phyloP scores from a whole-genome alignment of 2,329 filamentous ascomycete species.

The Ophiostoma piceae region DNA sequence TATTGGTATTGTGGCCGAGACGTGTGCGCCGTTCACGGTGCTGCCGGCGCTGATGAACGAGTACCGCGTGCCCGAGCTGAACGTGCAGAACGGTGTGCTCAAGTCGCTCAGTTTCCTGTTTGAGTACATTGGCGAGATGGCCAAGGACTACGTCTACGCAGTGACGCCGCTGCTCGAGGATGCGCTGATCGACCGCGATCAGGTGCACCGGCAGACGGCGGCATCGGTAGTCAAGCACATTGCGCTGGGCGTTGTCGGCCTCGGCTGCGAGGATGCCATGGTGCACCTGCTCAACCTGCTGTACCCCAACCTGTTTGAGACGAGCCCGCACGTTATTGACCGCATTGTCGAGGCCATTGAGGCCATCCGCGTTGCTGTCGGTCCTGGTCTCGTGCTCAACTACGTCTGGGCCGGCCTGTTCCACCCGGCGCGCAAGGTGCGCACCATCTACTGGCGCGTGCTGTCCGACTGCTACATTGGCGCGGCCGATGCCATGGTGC shows the following conservation, averaged over 20 bases:
- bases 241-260: slow-evolving; percentile 90
- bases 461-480: slow-evolving; percentile 98
- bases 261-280: slow-evolving; percentile 98
- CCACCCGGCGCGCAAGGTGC: slow-evolving; percentile 91
- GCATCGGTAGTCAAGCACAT: slow-evolving; percentile 97
- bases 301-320: slow-evolving; percentile 96
- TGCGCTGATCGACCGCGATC: slow-evolving; percentile 93
- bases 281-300: slow-evolving; percentile 92
- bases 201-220: slow-evolving; percentile 95
- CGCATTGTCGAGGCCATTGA: slow-evolving; percentile 96
- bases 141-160: slow-evolving; percentile 98
- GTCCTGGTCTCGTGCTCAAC: slow-evolving; percentile 89
- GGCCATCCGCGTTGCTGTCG: slow-evolving; percentile 87
- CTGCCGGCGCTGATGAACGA: slow-evolving; percentile 99
- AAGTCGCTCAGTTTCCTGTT: slow-evolving; percentile 97
- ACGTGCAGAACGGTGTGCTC: slow-evolving; percentile 96
- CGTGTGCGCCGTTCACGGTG: slow-evolving; percentile 95
- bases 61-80: slow-evolving; percentile 95
- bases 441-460: slow-evolving; percentile 89
- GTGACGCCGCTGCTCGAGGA: slow-evolving; percentile 94
- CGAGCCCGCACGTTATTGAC: slow-evolving; percentile 96
- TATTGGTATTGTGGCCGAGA: slow-evolving; percentile 97
- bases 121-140: slow-evolving; percentile 99
- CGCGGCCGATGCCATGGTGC: slow-evolving; percentile 87
- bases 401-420: slow-evolving; percentile 98